Conservation (phyloP, 805 yeast genomes). For the Geotrichum ghanense region DNA sequence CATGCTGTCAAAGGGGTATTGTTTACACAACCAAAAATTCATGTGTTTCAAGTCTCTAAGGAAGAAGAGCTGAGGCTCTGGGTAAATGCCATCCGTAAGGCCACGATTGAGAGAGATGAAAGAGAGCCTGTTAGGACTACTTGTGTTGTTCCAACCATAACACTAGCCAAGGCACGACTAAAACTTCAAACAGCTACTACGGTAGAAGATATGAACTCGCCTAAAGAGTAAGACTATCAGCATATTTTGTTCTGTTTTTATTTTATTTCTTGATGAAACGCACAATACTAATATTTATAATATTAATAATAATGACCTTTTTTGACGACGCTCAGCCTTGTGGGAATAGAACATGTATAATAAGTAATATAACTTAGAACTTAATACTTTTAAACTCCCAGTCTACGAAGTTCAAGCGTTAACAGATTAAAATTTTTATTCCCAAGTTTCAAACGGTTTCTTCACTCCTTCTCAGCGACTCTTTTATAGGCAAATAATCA, state of each 20-base stretch:
- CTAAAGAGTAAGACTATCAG: no score
- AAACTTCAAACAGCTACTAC: slow-evolving; percentile 19
- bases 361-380: no score
- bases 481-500: no score
- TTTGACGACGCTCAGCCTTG: no score
- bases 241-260: no score
- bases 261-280: no score
- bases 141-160: slow-evolving; percentile 90
- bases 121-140: slow-evolving; percentile 84
- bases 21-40: slow-evolving; percentile 91
- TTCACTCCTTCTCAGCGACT: neutral
- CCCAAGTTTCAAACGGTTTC: no score
- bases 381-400: neutral
- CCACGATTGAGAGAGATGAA: slow-evolving; percentile 93
- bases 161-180: slow-evolving; percentile 80
- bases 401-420: no score
- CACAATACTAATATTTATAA: no score
- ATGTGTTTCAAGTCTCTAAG: slow-evolving; percentile 89
- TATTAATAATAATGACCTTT: no score
- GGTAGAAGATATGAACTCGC: no score
- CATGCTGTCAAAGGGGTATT: slow-evolving; percentile 92
- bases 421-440: neutral
- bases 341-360: no score
- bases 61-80: slow-evolving; percentile 87
- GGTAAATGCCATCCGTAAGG: slow-evolving; percentile 91